Evolutionary conservation across 108 stramenopile genomes (phyloP).

Genomic region (Nannochloropsis granulata): DNA sequence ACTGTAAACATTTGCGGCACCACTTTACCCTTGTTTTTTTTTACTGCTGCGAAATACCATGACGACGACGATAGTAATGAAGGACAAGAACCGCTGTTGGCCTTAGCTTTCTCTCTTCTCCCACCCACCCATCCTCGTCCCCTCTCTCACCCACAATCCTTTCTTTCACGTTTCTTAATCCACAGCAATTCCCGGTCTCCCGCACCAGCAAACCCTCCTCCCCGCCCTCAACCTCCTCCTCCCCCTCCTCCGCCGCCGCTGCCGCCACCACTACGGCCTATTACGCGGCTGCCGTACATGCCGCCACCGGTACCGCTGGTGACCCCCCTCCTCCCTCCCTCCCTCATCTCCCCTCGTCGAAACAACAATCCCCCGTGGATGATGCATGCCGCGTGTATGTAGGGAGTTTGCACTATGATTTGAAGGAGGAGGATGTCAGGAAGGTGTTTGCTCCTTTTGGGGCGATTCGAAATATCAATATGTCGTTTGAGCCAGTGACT

Average conservation of each 20-base stretch:
- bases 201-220: background rate
- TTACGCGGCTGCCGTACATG: background rate
- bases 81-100: too few species aligned
- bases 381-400: constrained; percentile 26
- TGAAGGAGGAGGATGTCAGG: constrained; percentile 31
- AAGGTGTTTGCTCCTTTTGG: constrained; percentile 24
- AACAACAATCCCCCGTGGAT: background rate
- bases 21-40: too few species aligned
- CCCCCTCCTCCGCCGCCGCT: background rate
- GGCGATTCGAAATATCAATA: constrained; percentile 10
- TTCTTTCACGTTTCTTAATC: background rate
- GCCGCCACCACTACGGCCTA: background rate
- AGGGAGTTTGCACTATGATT: constrained; percentile 30
- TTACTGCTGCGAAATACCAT: too few species aligned
- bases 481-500: constrained; percentile 18
- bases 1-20: too few species aligned
- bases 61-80: too few species aligned
- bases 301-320: background rate
- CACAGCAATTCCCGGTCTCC: background rate
- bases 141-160: too few species aligned
- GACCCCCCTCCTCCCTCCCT: background rate
- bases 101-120: too few species aligned
- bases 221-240: background rate
- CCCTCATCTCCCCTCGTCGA: background rate
- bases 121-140: too few species aligned